Percentiles rank a stretch among this genome's conserved stretches.
Conservation (phyloP, 192 early-diverging fungal species). For the Backusella macrospora region DNA sequence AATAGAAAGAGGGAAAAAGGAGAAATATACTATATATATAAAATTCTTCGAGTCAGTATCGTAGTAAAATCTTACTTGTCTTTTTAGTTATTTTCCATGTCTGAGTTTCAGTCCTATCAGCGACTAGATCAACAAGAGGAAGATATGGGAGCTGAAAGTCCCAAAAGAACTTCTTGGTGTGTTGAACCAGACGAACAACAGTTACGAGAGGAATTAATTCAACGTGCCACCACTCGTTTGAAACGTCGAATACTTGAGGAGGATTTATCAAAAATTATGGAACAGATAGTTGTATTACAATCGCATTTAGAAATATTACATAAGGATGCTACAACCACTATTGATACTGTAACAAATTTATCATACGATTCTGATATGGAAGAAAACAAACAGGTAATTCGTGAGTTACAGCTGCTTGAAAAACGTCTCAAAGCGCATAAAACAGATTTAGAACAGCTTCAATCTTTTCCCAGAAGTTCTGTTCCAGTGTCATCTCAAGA, state of each 20-base stretch:
- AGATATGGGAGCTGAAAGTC: background rate
- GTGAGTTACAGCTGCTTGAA: constrained; percentile 23
- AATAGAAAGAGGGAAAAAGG: background rate
- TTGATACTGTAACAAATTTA: background rate
- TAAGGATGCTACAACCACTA: constrained; percentile 13
- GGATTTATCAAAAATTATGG: constrained; percentile 19
- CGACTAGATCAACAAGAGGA: background rate
- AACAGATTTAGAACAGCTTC: background rate
- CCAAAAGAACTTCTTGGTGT: background rate
- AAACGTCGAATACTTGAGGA: constrained; percentile 31
- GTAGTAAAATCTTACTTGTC: background rate
- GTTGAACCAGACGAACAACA: constrained; percentile 14
- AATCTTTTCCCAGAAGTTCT: background rate
- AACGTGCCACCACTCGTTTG: constrained; percentile 27
- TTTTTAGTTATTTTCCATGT: constrained; percentile 15
- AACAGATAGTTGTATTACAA: background rate
- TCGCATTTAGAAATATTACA: constrained; percentile 13
- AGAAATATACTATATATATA: background rate
- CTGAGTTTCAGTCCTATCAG: background rate
- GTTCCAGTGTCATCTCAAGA: background rate
- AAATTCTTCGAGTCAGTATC: background rate
- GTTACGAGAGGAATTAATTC: constrained; percentile 28
- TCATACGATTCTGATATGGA: background rate
- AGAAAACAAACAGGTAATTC: background rate
- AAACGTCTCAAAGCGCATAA: constrained; percentile 15